Evolutionary conservation across 2,329 filamentous ascomycete species (phyloP).

Genomic region (Colletotrichum sansevieriae): DNA sequence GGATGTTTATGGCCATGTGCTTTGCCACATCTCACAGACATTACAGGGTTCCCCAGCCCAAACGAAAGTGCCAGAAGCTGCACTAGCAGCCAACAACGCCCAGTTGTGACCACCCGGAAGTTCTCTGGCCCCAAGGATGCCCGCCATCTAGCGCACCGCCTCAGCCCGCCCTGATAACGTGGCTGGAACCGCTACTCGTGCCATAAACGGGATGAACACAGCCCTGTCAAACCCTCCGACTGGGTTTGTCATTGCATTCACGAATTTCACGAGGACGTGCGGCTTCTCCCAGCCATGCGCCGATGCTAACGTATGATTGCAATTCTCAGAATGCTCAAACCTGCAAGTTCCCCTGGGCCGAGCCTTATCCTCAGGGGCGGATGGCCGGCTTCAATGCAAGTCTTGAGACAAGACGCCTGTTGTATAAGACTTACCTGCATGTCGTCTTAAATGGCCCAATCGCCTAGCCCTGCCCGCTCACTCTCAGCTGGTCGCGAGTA

Average conservation of each 20-base stretch:
- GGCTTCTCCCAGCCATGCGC: neutral
- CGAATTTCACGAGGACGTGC: neutral
- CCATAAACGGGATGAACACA: neutral
- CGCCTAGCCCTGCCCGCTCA: constrained; percentile 5
- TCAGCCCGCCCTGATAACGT: constrained; percentile 24
- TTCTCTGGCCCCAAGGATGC: constrained; percentile 12
- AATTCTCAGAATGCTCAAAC: neutral
- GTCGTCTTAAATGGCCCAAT: constrained; percentile 23
- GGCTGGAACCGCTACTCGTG: constrained; percentile 1
- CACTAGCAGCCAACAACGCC: too few species aligned
- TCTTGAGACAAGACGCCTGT: constrained; percentile 29
- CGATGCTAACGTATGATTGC: neutral
- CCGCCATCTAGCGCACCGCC: constrained; percentile 31
- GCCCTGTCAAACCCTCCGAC: neutral
- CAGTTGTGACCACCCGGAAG: neutral
- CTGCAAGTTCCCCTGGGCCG: constrained; percentile 3
- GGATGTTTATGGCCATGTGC: neutral
- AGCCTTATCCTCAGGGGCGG: constrained; percentile 26
- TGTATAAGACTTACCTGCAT: constrained; percentile 29
- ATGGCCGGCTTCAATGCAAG: constrained; percentile 25
- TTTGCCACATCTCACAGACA: constrained; percentile 24
- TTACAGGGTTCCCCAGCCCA: constrained; percentile 19
- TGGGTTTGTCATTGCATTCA: neutral
- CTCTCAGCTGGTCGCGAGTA: constrained; percentile 15
- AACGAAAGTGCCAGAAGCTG: neutral